Conservation (phyloP, 495 filamentous ascomycete species). For the Neurospora sp. region DNA sequence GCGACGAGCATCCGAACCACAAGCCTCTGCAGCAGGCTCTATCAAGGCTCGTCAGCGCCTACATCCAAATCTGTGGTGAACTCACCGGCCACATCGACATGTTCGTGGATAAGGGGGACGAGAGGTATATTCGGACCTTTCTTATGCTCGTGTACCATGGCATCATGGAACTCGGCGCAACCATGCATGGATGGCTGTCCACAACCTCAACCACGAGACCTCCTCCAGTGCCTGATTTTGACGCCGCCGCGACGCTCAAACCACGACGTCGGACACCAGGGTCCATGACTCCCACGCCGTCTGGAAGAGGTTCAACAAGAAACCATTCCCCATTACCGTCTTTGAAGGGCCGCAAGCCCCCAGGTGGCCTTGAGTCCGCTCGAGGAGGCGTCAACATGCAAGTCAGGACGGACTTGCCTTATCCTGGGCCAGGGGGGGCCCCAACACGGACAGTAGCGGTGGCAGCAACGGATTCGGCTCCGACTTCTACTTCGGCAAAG, state of each 20-base stretch:
- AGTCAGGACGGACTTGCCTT: constrained; percentile 16
- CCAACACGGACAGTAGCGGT: background rate
- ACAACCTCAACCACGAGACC: background rate
- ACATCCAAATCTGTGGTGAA: constrained; percentile 58
- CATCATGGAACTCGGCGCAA: constrained; percentile 56
- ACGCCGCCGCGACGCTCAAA: constrained; percentile 20
- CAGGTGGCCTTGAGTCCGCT: background rate
- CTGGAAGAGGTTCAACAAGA: background rate
- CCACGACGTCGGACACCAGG: background rate
- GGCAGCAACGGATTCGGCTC: background rate
- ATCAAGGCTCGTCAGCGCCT: constrained; percentile 59
- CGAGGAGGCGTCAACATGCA: constrained; percentile 7
- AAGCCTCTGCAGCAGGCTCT: constrained; percentile 51
- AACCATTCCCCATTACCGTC: background rate
- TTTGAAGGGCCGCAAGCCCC: background rate
- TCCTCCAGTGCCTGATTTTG: constrained; percentile 1
- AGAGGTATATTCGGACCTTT: constrained; percentile 64
- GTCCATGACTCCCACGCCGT: background rate
- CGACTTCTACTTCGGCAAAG: background rate
- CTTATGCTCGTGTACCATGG: constrained; percentile 70
- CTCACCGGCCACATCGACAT: constrained; percentile 55
- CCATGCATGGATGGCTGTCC: constrained; percentile 11
- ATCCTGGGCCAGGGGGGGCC: background rate
- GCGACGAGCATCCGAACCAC: constrained; percentile 37
- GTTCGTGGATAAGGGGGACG: constrained; percentile 61